Conservation (phyloP, 257 asterid genomes). For the Nicotiana noctiflora region DNA sequence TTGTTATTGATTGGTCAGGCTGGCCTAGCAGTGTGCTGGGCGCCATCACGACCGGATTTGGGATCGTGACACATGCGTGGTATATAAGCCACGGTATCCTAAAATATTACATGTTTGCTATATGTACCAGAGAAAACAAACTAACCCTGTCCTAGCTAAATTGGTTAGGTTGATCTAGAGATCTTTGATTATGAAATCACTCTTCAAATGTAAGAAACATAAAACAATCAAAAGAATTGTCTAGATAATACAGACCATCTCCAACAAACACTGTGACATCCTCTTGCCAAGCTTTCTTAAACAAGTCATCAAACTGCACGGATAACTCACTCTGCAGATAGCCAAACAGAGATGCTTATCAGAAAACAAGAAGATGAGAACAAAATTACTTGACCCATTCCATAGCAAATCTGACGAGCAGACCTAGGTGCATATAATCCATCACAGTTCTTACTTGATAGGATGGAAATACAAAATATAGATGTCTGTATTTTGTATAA, state of each 20-base stretch:
- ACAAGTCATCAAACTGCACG: constrained; percentile 89
- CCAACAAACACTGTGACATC: constrained; percentile 39
- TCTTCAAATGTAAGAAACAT: neutral
- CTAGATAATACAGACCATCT: constrained; percentile 55
- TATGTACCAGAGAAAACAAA: constrained; percentile 6
- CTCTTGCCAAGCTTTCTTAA: constrained; percentile 94
- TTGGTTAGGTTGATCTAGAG: constrained; percentile 1
- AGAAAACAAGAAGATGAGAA: constrained; percentile 21
- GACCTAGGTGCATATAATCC: neutral
- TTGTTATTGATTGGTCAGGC: too few relatives aligned
- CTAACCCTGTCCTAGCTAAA: neutral
- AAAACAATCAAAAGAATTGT: neutral
- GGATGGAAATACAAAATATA: neutral
- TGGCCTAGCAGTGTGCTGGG: too few relatives aligned
- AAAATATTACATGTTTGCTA: constrained; percentile 4
- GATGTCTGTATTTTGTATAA: neutral
- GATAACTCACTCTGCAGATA: constrained; percentile 74
- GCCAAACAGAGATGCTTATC: constrained; percentile 15
- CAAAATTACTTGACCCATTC: neutral
- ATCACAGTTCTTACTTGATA: neutral
- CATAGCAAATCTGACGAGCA: neutral
- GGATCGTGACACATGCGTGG: too few relatives aligned
- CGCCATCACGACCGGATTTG: too few relatives aligned
- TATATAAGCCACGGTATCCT: neutral
- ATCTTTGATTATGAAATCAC: neutral